A percentile compares a stretch with the other conserved stretches of the same genome.
Conservation (phyloP, 2,329 filamentous ascomycete genomes). For the Gliomastix tumulicola region DNA sequence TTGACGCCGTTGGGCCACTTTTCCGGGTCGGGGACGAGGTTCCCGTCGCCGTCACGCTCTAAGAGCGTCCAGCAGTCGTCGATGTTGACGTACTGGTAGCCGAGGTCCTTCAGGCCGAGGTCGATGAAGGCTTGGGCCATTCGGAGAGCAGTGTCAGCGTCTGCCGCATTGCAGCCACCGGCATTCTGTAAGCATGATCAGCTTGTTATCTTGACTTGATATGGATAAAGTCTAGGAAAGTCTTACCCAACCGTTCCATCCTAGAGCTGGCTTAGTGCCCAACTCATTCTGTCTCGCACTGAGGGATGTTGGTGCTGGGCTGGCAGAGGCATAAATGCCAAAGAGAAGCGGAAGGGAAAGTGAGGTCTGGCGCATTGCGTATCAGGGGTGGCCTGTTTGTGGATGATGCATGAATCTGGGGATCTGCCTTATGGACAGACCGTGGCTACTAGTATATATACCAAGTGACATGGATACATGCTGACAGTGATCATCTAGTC, state of each 20-base stretch:
- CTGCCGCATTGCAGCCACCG: slow-evolving; percentile 7
- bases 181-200: slow-evolving; percentile 6
- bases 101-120: slow-evolving; percentile 40
- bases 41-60: slow-evolving; percentile 23
- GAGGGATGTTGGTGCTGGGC: too few species aligned
- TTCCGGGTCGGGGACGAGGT: slow-evolving; percentile 34
- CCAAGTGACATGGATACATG: too few species aligned
- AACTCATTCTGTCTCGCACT: too few species aligned
- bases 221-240: too few species aligned
- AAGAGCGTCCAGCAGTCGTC: slow-evolving; percentile 55
- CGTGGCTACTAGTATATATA: too few species aligned
- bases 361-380: too few species aligned
- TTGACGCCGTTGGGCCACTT: slow-evolving; percentile 53
- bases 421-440: too few species aligned
- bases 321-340: too few species aligned
- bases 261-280: slow-evolving; percentile 8
- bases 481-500: too few species aligned
- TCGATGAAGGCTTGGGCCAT: slow-evolving; percentile 8
- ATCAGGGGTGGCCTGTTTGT: too few species aligned
- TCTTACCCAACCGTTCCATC: slow-evolving; percentile 9
- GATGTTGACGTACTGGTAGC: slow-evolving; percentile 50
- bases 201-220: background rate
- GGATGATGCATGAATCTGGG: too few species aligned
- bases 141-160: slow-evolving; percentile 6
- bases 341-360: too few species aligned